A percentile compares a stretch with the other conserved stretches of the same genome.
phyloP scores from a whole-genome alignment of 768 basidiomycete species.

The Mycena leptocephala region DNA sequence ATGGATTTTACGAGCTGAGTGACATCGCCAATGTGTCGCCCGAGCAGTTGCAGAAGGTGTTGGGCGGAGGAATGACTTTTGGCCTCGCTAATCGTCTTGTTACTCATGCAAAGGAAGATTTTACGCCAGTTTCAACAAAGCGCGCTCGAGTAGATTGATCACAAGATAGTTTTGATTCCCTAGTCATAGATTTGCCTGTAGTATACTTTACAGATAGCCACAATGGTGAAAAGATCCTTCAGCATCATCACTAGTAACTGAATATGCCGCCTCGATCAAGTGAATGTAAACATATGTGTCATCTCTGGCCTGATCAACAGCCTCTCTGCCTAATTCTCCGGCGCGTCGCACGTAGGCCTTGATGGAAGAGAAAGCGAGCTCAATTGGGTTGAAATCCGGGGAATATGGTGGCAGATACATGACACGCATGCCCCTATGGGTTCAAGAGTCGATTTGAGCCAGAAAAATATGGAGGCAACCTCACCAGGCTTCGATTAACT shows the following conservation, averaged over 20 bases:
- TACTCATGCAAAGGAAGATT: not conserved
- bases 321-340: not conserved
- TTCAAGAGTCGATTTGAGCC: not conserved
- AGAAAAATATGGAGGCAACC: not conserved
- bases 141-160: not conserved
- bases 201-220: conserved; percentile 12
- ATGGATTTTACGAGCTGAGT: not conserved
- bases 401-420: conserved; percentile 13
- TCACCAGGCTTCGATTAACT: conserved; percentile 50
- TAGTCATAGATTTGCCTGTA: not conserved
- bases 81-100: no score
- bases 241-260: not conserved
- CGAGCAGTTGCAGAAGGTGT: not conserved
- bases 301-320: not conserved
- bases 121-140: not conserved
- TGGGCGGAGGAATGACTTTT: no score
- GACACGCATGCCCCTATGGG: not conserved
- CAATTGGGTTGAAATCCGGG: conserved; percentile 7
- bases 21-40: not conserved
- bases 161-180: no score
- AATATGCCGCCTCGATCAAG: not conserved
- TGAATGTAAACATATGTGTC: conserved; percentile 18
- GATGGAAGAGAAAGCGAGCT: conserved; percentile 13
- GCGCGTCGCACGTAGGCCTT: conserved; percentile 6
- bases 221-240: conserved; percentile 12